These are phyloP conservation scores for Pestalotiopsis sp. DNA, from an alignment of 2,329 filamentous ascomycete genomes.

Conservation along the genomic window DNA sequence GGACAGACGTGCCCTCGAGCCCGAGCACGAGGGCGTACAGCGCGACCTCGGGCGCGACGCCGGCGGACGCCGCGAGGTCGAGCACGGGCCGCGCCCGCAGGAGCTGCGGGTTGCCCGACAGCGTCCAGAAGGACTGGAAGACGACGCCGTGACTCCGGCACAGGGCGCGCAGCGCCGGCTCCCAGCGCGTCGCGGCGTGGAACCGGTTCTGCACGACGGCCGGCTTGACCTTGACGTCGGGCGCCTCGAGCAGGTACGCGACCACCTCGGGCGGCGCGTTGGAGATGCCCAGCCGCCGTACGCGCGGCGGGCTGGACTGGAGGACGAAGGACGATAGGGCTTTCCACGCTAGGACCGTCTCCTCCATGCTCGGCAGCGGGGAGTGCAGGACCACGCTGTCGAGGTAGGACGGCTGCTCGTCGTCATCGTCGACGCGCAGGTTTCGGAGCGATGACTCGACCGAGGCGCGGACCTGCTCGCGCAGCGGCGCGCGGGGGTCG, in stretches of 20 bases:
- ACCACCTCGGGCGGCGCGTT: conserved; percentile 68
- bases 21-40: conserved; percentile 53
- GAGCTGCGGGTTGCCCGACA: conserved; percentile 48
- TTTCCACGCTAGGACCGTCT: conserved; percentile 67
- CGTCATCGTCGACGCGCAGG: conserved; percentile 45
- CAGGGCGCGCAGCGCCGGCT: conserved; percentile 58
- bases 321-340: conserved; percentile 68
- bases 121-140: conserved; percentile 59
- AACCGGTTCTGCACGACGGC: conserved; percentile 79
- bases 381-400: conserved; percentile 77
- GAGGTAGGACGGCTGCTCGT: conserved; percentile 48
- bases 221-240: conserved; percentile 36
- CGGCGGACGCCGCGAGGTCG: conserved; percentile 45
- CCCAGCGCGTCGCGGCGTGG: conserved; percentile 60
- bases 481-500: conserved; percentile 56
- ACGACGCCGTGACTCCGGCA: conserved; percentile 43
- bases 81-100: conserved; percentile 47
- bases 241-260: conserved; percentile 44
- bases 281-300: conserved; percentile 74
- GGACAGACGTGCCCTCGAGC: conserved; percentile 41
- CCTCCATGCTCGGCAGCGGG: conserved; percentile 43
- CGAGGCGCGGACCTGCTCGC: conserved; percentile 68
- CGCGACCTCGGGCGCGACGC: conserved; percentile 41
- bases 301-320: conserved; percentile 46
- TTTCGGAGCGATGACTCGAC: conserved; percentile 68